These are phyloP conservation scores for Cladosporium velox DNA, from an alignment of 2,329 filamentous ascomycete genomes.

Conservation along the genomic window DNA sequence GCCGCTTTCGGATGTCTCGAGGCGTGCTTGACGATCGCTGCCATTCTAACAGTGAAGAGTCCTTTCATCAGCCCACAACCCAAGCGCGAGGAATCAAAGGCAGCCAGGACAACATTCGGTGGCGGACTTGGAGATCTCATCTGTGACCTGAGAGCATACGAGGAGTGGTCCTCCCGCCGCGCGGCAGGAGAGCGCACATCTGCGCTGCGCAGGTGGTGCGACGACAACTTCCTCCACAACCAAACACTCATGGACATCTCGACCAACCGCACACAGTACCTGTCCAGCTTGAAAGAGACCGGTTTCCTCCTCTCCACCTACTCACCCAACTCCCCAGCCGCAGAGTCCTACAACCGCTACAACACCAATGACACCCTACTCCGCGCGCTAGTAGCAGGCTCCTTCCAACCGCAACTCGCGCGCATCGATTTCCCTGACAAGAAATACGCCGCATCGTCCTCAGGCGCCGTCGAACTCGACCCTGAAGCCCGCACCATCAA, in stretches of 20 bases:
- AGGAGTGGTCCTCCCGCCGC: constrained; percentile 73
- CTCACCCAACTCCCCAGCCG: constrained; percentile 26
- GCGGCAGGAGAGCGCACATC: constrained; percentile 59
- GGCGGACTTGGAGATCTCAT: constrained; percentile 80
- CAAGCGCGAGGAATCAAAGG: constrained; percentile 78
- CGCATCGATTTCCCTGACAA: constrained; percentile 93
- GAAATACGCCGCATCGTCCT: constrained; percentile 85
- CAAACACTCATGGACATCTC: constrained; percentile 86
- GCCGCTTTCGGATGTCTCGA: constrained; percentile 92
- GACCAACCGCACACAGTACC: constrained; percentile 82
- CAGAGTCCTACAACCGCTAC: constrained; percentile 49
- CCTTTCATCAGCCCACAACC: constrained; percentile 85
- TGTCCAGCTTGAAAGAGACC: constrained; percentile 80
- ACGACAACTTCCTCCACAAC: constrained; percentile 78
- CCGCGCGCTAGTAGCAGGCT: constrained; percentile 52
- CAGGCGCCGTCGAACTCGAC: constrained; percentile 88
- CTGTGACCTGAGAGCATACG: constrained; percentile 81
- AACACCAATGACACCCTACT: constrained; percentile 50
- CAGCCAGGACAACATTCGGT: constrained; percentile 73
- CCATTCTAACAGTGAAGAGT: constrained; percentile 84
- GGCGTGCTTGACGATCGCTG: constrained; percentile 82
- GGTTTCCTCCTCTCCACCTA: constrained; percentile 65
- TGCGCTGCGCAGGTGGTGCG: constrained; percentile 75
- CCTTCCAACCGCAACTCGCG: constrained; percentile 76
- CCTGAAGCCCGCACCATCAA: constrained; percentile 90